Evolutionary conservation across 768 basidiomycete species (phyloP).

Genomic region (Mycena capillaripes): DNA sequence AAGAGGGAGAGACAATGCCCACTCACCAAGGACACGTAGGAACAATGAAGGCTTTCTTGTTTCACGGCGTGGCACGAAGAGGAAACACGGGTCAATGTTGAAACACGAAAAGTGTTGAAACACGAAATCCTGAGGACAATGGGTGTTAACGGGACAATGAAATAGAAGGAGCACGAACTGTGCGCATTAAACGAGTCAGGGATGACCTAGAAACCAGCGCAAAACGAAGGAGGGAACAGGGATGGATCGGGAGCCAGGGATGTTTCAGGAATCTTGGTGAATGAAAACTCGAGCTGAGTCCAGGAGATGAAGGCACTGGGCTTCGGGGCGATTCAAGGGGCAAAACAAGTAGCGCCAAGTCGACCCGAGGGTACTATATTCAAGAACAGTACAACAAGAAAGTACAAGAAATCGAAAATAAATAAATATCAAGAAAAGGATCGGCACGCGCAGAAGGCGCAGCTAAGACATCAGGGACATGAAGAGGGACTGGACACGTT

Average conservation of each 20-base stretch:
- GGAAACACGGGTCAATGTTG: too few relatives aligned
- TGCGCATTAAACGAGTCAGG: not conserved
- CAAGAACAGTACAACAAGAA: not conserved
- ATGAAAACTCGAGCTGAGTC: not conserved
- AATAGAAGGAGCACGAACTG: not conserved
- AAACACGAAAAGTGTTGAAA: not conserved
- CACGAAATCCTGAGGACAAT: not conserved
- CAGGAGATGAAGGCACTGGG: not conserved
- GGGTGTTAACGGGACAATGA: not conserved
- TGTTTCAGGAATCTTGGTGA: too few relatives aligned
- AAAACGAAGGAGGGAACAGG: not conserved
- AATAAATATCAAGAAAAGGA: slow-evolving; percentile 1
- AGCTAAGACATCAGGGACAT: not conserved
- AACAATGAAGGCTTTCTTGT: not conserved
- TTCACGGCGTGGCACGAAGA: too few relatives aligned
- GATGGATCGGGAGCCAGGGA: too few relatives aligned
- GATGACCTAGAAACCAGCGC: not conserved
- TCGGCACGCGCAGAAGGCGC: not conserved
- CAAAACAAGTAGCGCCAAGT: not conserved
- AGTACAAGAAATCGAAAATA: not conserved
- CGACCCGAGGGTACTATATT: not conserved
- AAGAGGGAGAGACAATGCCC: not conserved
- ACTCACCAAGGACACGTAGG: not conserved
- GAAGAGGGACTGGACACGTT: not conserved
- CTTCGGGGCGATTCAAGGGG: too few relatives aligned